Conservation (phyloP, 1,284 basidiomycete species). For the Serendipita sp. region DNA sequence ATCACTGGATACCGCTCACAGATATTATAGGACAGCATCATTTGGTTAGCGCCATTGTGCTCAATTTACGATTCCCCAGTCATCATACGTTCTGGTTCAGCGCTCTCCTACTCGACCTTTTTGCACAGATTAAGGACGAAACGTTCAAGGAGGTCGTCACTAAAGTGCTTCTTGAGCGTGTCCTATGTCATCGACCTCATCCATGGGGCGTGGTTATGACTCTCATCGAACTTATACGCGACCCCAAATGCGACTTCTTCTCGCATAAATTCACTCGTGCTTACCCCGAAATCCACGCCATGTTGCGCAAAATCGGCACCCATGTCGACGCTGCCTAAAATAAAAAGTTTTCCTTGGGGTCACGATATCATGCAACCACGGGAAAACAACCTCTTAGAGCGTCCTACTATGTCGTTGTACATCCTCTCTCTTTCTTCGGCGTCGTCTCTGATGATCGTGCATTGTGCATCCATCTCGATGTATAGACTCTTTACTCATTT, state of each 20-base stretch:
- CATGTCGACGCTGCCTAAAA: conserved; percentile 1
- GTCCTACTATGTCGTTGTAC: too few relatives aligned
- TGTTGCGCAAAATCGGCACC: conserved; percentile 5
- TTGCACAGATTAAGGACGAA: conserved; percentile 59
- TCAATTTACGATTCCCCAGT: conserved; percentile 91
- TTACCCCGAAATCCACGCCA: conserved; percentile 49
- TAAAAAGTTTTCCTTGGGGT: not conserved
- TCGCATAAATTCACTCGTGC: conserved; percentile 67
- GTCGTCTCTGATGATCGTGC: too few relatives aligned
- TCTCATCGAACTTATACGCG: conserved; percentile 81
- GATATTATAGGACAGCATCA: conserved; percentile 69
- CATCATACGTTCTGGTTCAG: conserved; percentile 97
- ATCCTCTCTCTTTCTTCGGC: too few relatives aligned
- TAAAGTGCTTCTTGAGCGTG: conserved; percentile 82
- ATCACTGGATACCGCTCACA: conserved; percentile 7
- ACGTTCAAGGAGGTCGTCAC: conserved; percentile 82
- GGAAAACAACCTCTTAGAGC: too few relatives aligned
- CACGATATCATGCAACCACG: not conserved
- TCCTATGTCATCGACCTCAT: conserved; percentile 87
- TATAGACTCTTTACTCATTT: too few relatives aligned
- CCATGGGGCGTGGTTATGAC: conserved; percentile 94
- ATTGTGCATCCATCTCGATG: too few relatives aligned
- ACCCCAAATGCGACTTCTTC: conserved; percentile 78
- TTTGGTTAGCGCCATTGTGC: conserved; percentile 75
- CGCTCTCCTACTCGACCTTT: conserved; percentile 75